These are phyloP conservation scores for Termitomyces sp. DNA, from an alignment of 768 basidiomycete genomes.

Conservation along the genomic window DNA sequence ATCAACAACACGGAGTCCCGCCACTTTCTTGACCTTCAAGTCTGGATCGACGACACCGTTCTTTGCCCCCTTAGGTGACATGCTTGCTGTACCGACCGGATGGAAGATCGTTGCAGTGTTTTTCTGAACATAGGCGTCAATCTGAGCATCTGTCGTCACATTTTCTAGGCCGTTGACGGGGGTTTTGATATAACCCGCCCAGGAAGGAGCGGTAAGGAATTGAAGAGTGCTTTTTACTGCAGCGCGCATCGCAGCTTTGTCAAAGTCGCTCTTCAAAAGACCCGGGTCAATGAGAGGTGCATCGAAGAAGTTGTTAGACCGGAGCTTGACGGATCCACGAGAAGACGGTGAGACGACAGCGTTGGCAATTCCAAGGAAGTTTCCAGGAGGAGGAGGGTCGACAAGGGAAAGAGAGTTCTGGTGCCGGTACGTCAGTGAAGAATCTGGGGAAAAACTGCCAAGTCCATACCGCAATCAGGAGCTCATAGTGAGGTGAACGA, in stretches of 20 bases:
- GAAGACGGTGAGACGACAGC: slow-evolving; percentile 5
- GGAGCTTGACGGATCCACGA: slow-evolving; percentile 5
- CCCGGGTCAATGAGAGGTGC: slow-evolving; percentile 6
- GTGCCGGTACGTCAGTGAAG: neutral
- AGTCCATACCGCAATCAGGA: neutral
- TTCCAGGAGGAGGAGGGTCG: slow-evolving; percentile 1
- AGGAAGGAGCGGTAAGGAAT: slow-evolving; percentile 4
- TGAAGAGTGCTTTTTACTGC: slow-evolving; percentile 2
- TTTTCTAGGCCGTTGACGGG: slow-evolving; percentile 1
- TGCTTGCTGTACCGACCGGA: slow-evolving; percentile 17
- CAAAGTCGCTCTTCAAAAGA: slow-evolving; percentile 1
- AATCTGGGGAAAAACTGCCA: neutral
- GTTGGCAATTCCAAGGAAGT: slow-evolving; percentile 2
- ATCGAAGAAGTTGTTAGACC: slow-evolving; percentile 3
- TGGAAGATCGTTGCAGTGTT: slow-evolving; percentile 9
- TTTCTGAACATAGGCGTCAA: neutral
- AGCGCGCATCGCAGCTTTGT: slow-evolving; percentile 3
- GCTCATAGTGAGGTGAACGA: neutral
- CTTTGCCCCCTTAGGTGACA: slow-evolving; percentile 18
- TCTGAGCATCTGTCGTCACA: slow-evolving; percentile 1
- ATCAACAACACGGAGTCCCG: slow-evolving; percentile 27
- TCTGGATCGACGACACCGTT: slow-evolving; percentile 27
- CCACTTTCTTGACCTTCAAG: slow-evolving; percentile 22
- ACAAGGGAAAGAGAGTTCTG: slow-evolving; percentile 1
- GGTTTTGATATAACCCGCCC: neutral